Base-by-base conservation (phyloP, 2,329 filamentous ascomycete genomes). In the Grosmannia penicillata region DNA sequence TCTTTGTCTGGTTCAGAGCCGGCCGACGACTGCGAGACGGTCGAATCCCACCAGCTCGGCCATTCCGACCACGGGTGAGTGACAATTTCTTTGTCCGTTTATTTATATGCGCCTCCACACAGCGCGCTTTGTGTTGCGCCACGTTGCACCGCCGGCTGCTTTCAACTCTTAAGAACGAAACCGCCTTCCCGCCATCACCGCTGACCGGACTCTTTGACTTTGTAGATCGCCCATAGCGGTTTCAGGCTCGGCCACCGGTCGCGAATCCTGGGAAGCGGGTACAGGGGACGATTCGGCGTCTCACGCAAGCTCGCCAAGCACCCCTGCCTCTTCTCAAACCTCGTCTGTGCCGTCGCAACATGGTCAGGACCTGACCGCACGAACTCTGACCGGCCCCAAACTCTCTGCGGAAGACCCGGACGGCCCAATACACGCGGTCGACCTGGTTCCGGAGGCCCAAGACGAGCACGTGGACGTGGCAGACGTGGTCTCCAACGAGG, bases 271-370 rank as follows among this genome's bases (percentile, higher is more conserved):
- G 51, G 41, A 44, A 38, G 39, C 42, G 42, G 41, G 45, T 36
- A 39, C n/a, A n/a, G n/a, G n/a, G n/a, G n/a, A n/a, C n/a, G n/a
- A n/a, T n/a, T n/a, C n/a, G n/a, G n/a, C n/a, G n/a, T n/a, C n/a
- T n/a, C n/a, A n/a, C n/a, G n/a, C n/a, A n/a, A n/a, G n/a, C n/a
- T n/a, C n/a, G n/a, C n/a, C 53, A 56, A 59, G 54, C 59, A 60
- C 54, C 53, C 50, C 54, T 52, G 52, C 52, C 51, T 52, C 48
- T n/a, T n/a, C n/a, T n/a, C n/a, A n/a, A n/a, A n/a, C n/a, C n/a
- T n/a, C n/a, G n/a, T n/a, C n/a, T n/a, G n/a, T n/a, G n/a, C n/a
- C 59, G 37, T 52, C 59, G 47, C 61, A 63, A 48, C 60, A 62
- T 49, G 60, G 62, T 50, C 57, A 62, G 50, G 58, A 60, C 47